These are phyloP conservation scores for Leccinum subrobustum DNA, from an alignment of 1,284 basidiomycete genomes.

Conservation along the genomic window DNA sequence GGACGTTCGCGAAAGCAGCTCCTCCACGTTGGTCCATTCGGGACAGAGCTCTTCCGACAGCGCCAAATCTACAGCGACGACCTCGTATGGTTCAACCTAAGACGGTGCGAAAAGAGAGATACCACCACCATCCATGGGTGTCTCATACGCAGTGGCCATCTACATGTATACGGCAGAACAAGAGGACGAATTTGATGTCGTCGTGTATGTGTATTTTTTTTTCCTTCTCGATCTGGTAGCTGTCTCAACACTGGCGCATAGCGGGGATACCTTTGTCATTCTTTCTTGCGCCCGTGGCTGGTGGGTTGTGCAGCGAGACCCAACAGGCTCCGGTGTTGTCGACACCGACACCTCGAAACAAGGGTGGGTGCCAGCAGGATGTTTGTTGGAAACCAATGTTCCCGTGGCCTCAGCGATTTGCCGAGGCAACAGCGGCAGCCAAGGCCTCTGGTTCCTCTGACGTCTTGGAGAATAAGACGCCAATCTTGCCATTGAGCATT, in stretches of 20 bases:
- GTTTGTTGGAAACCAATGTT: conserved; percentile 88
- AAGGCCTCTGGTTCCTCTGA: conserved; percentile 44
- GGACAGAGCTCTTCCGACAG: conserved; percentile 20
- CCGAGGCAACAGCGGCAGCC: conserved; percentile 64
- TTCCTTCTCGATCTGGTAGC: background rate
- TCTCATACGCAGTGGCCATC: conserved; percentile 88
- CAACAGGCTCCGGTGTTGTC: conserved; percentile 78
- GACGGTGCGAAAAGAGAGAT: conserved; percentile 43
- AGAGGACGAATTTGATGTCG: conserved; percentile 97
- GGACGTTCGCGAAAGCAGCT: conserved; percentile 21
- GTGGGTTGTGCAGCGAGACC: conserved; percentile 98
- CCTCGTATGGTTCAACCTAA: conserved; percentile 20
- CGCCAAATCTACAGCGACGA: conserved; percentile 17
- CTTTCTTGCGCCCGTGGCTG: conserved; percentile 93
- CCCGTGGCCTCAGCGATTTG: conserved; percentile 74
- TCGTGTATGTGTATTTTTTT: conserved; percentile 65
- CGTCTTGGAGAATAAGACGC: conserved; percentile 51
- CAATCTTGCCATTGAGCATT: conserved; percentile 85
- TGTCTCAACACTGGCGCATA: conserved; percentile 32
- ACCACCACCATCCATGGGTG: conserved; percentile 50
- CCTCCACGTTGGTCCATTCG: conserved; percentile 22
- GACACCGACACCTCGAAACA: conserved; percentile 74
- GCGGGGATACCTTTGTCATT: conserved; percentile 91
- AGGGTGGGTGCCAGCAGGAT: conserved; percentile 91
- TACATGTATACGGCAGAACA: conserved; percentile 96